Evolutionary conservation across 129 eudicot genomes (phyloP).

Genomic region (Flaveria robusta): DNA sequence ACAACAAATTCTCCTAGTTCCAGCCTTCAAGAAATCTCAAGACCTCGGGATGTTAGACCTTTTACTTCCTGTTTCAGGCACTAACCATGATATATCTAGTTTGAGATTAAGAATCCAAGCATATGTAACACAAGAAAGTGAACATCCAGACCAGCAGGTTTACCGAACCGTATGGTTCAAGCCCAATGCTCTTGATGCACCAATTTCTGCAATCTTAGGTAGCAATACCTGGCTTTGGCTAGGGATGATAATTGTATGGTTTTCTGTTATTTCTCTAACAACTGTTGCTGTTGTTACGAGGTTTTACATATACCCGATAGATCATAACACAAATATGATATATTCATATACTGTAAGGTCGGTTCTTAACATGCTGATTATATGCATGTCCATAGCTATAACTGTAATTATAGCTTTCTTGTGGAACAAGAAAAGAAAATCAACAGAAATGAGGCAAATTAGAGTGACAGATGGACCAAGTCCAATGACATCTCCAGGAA

Average conservation of each 20-base stretch:
- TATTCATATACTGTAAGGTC: conserved; percentile 41
- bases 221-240: conserved; percentile 48
- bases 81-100: conserved; percentile 37
- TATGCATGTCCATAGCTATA: conserved; percentile 45
- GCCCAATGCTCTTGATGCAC: conserved; percentile 42
- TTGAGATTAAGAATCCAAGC: conserved; percentile 50
- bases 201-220: conserved; percentile 48
- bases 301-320: conserved; percentile 45
- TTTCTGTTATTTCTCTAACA: conserved; percentile 35
- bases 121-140: conserved; percentile 49
- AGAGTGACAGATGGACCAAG: conserved; percentile 39
- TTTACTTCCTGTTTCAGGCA: conserved; percentile 46
- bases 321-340: conserved; percentile 39
- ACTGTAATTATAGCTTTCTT: conserved; percentile 42
- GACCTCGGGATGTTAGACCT: conserved; percentile 61
- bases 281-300: conserved; percentile 34
- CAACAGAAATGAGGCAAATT: conserved; percentile 38
- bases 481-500: conserved; percentile 49
- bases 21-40: conserved; percentile 49
- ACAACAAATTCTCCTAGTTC: conserved; percentile 43
- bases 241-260: conserved; percentile 37
- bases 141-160: conserved; percentile 26
- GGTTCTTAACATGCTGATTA: conserved; percentile 32
- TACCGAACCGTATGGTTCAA: conserved; percentile 48
- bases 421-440: conserved; percentile 56